Percentiles rank a stretch among this genome's conserved stretches.
These are phyloP conservation scores for Phytopythium delawarense DNA, from an alignment of 352 stramenopile genomes.

Conservation along the genomic window DNA sequence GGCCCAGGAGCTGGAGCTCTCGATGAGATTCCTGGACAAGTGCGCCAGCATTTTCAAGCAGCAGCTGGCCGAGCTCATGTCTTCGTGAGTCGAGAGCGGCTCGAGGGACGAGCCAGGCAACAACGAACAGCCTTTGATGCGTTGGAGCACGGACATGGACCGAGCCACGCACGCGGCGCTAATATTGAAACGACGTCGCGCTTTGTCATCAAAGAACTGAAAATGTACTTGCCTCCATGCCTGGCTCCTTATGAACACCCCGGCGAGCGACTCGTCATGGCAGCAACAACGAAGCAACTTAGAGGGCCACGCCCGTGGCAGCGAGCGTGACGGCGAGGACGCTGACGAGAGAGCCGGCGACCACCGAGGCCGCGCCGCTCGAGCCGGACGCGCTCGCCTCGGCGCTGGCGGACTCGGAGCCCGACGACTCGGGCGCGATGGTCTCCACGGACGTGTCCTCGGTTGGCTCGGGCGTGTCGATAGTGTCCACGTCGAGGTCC, in stretches of 20 bases:
- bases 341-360: background rate
- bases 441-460: constrained; percentile 9
- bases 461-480: constrained; percentile 7
- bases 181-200: constrained; percentile 3
- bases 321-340: constrained; percentile 4
- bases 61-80: background rate
- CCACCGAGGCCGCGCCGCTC: constrained; percentile 4
- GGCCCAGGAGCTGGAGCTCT: background rate
- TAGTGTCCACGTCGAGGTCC: constrained; percentile 8
- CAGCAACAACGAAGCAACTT: background rate
- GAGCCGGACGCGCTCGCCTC: background rate
- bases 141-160: background rate
- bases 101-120: no score
- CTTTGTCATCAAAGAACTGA: background rate
- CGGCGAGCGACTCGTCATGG: background rate
- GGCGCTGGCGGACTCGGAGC: background rate
- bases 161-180: background rate
- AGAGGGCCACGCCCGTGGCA: background rate
- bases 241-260: background rate
- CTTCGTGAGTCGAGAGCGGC: background rate
- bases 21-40: constrained; percentile 1
- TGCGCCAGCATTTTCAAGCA: constrained; percentile 5
- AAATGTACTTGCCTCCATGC: background rate
- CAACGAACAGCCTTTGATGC: background rate
- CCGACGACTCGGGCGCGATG: constrained; percentile 1